phyloP scores from a whole-genome alignment of 169 alveolate species.

The Plasmodium vinckei region DNA sequence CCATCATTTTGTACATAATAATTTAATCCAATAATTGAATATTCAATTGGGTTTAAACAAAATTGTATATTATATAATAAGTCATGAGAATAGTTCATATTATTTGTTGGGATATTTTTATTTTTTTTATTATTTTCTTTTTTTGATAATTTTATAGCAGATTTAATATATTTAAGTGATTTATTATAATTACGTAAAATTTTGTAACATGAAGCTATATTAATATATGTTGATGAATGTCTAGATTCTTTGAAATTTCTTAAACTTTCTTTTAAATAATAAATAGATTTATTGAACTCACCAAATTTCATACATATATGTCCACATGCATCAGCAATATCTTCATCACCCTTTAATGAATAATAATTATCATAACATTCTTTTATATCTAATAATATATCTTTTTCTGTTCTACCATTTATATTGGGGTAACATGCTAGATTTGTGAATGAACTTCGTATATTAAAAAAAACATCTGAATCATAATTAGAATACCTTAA shows the following conservation, averaged over 20 bases:
- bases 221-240: conserved; percentile 74
- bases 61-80: conserved; percentile 64
- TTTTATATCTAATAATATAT: conserved; percentile 78
- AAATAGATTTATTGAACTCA: conserved; percentile 78
- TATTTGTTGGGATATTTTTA: conserved; percentile 11
- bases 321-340: conserved; percentile 83
- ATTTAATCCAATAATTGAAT: conserved; percentile 66
- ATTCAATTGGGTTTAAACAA: conserved; percentile 58
- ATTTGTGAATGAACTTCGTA: conserved; percentile 71
- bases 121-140: conserved; percentile 19
- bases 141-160: conserved; percentile 53
- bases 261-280: conserved; percentile 79
- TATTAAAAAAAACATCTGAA: conserved; percentile 81
- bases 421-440: conserved; percentile 79
- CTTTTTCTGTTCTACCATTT: conserved; percentile 83
- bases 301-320: conserved; percentile 86
- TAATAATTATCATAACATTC: conserved; percentile 80
- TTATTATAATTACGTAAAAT: conserved; percentile 50
- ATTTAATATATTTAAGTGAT: conserved; percentile 42
- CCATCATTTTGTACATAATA: conserved; percentile 71
- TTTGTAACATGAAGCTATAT: conserved; percentile 73
- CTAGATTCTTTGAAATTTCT: conserved; percentile 43
- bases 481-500: conserved; percentile 84
- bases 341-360: conserved; percentile 81
- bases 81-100: conserved; percentile 36